Evolutionary conservation across 768 basidiomycete genomes (phyloP), one percentile per base, ranked within the genome.

Genomic region (Leccinellum rugosiceps): DNA sequence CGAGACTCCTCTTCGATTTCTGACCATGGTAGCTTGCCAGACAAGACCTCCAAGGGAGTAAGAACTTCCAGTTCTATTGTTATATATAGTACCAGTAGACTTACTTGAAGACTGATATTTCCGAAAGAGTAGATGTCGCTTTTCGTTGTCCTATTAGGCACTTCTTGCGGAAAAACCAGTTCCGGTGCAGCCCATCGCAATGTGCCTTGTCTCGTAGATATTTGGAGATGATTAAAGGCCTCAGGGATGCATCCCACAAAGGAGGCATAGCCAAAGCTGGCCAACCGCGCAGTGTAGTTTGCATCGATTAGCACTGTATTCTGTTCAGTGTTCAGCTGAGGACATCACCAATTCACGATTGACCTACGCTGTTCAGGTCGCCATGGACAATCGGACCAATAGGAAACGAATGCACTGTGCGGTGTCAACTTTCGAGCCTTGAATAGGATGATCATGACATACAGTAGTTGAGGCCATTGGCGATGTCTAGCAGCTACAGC

Each of bases 51-150:
- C 21, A 23, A 23, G 1, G 21, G 1, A 45, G 21, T 45, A 14
- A 3, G 44, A 23, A 14, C 21, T n/a, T n/a, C n/a, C 1, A 45
- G 6, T 9, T 4, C 8, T 3, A 25, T 25, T 8, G 14, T 25
- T 1, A 9, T 7, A 25, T 0, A n/a, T n/a, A n/a, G n/a, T n/a
- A n/a, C 8, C 0, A 25, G 8, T 15, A 7, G 6, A 46, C 23
- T 1, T 15, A 46, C 45, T 10, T 46, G 45, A 15, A 46, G 23
- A 46, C 45, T 25, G 45, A 46, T 46, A 15, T 6, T 6, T 46
- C 45, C 45, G 23, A 46, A 25, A 46, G 45, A 46, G 45, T 46
- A 46, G 7, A 46, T 46, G 25, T 46, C 45, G 25, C 45, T 46
- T 4, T 46, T 21, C 8, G 23, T 46, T 25, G 45, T 46, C 45